phyloP scores from a whole-genome alignment of 768 basidiomycete species.

The Trametes cingulata region DNA sequence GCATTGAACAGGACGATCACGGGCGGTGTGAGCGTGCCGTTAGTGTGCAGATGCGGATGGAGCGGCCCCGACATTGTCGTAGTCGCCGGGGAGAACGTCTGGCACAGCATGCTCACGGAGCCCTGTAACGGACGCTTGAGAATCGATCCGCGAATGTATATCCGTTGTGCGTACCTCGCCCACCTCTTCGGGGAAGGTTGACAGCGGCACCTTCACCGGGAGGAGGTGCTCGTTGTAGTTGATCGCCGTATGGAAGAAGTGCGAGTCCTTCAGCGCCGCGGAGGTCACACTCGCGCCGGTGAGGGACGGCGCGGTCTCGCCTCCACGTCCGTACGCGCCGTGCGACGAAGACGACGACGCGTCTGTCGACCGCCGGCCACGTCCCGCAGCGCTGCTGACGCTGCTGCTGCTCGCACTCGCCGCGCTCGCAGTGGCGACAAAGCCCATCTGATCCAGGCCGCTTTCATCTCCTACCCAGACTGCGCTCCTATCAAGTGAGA shows the following conservation, averaged over 20 bases:
- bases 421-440: constrained; percentile 16
- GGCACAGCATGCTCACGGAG: constrained; percentile 87
- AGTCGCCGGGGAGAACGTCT: constrained; percentile 68
- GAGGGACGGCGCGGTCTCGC: constrained; percentile 24
- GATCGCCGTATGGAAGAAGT: constrained; percentile 87
- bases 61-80: constrained; percentile 68
- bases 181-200: constrained; percentile 91
- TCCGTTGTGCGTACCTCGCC: constrained; percentile 70
- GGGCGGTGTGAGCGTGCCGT: constrained; percentile 87
- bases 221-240: constrained; percentile 80
- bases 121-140: constrained; percentile 52
- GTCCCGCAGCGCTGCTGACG: constrained; percentile 35
- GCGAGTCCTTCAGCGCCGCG: constrained; percentile 74
- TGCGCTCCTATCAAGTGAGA: constrained; percentile 76
- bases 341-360: constrained; percentile 74
- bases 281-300: constrained; percentile 19
- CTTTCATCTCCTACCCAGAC: constrained; percentile 85
- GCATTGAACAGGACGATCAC: constrained; percentile 97
- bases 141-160: no score
- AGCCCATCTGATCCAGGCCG: constrained; percentile 43
- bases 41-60: constrained; percentile 93
- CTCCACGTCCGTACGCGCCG: constrained; percentile 29
- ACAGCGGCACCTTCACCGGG: constrained; percentile 89
- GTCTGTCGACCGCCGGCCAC: constrained; percentile 66
- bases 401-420: constrained; percentile 23